phyloP scores from a whole-genome alignment of 495 filamentous ascomycete species.

The Coniosporium apollinis region DNA sequence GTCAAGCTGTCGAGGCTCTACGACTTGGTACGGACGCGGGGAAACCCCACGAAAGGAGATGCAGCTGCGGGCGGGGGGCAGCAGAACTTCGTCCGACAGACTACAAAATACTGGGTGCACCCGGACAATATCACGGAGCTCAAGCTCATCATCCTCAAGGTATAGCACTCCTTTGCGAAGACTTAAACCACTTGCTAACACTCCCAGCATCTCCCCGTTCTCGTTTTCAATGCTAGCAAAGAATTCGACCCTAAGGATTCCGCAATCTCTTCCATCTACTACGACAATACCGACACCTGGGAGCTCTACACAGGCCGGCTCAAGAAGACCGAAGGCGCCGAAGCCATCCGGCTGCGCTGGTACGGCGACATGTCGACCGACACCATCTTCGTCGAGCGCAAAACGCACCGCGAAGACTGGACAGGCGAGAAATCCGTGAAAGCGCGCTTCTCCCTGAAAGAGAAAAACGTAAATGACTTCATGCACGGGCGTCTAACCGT shows the following conservation, averaged over 20 bases:
- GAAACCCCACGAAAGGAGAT: conserved; percentile 84
- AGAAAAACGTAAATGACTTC: conserved; percentile 91
- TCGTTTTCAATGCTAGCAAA: conserved; percentile 95
- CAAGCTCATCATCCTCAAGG: conserved; percentile 90
- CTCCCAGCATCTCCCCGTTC: conserved; percentile 67
- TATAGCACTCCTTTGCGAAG: conserved; percentile 10
- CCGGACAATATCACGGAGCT: conserved; percentile 96
- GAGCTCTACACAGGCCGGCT: conserved; percentile 84
- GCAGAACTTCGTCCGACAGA: conserved; percentile 92
- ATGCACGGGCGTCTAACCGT: conserved; percentile 67
- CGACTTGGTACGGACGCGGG: conserved; percentile 81
- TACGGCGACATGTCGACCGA: conserved; percentile 92
- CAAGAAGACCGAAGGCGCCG: conserved; percentile 94
- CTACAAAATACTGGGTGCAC: conserved; percentile 99
- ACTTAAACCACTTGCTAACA: conserved; percentile 10
- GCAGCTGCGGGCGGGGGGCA: conserved; percentile 78
- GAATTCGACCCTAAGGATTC: conserved; percentile 81
- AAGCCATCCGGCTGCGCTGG: conserved; percentile 92
- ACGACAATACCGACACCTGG: conserved; percentile 84
- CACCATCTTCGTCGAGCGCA: conserved; percentile 92
- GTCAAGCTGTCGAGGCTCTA: conserved; percentile 92
- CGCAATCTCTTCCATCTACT: conserved; percentile 97
- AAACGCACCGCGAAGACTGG: conserved; percentile 98
- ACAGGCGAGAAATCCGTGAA: conserved; percentile 98
- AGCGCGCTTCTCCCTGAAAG: conserved; percentile 83